Evolutionary conservation across 1,139 yeast genomes (phyloP), one percentile per base, ranked within the genome.

Genomic region (Maudiozyma humilis): DNA sequence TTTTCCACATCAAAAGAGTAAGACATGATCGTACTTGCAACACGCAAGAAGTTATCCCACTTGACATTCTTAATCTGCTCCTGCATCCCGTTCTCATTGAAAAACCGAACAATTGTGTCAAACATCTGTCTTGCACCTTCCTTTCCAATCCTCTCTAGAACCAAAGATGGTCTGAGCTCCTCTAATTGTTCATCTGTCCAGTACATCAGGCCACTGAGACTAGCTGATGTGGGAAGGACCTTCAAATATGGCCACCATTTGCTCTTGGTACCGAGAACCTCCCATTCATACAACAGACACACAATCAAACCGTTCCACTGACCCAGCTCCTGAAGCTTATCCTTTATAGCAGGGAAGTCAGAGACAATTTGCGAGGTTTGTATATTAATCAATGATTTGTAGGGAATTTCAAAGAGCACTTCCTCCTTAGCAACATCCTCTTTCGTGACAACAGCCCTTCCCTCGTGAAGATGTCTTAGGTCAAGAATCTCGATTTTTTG

Each of bases 231-330:
- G 1, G 97, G 97, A 41, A 91, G 68, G 0, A 88, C 76, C 31
- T 74, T 68, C 48, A 87, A 76, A 62, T 91, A 91, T 1, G 78
- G 73, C 44, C 58, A 60, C 95, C 96, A 89, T 32, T 64, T 67
- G 41, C 85, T 76, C 10, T 64, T 51, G 1, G 64, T 66, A 4
- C 70, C 67, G 50, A 70, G 59, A 14, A 64, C 51, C 13, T 63
- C 56, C 29, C 65, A 47, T 56, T 85, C 93, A 55, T 76, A 79
- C 44, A 82, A 65, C 53, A 89, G 68, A 17, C 79, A 72, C 35
- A 86, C 62, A 42, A 89, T 81, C 47, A 89, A 66, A 0, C 82
- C 76, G 47, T 83, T 82, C 97, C 97, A 89, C 37, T 81, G 82
- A 46, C 73, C 76, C 42, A 79, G 65, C 17, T 66, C 57, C 5